Evolutionary conservation across 176 grass and related monocot genomes (phyloP).

Genomic region (sorghum (Sorghum bicolor)): DNA sequence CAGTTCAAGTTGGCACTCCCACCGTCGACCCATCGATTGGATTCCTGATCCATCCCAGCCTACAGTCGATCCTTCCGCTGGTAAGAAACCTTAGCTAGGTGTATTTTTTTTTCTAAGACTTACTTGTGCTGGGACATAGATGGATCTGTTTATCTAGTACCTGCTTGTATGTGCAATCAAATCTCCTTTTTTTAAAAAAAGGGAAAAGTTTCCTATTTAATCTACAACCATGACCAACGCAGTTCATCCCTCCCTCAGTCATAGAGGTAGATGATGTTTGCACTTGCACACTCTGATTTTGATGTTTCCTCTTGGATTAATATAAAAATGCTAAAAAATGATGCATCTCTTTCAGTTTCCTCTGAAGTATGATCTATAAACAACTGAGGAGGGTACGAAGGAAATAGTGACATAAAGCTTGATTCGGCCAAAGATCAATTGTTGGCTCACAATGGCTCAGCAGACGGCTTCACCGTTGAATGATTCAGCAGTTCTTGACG

Average conservation of each 20-base stretch:
- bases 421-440: background rate
- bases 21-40: background rate
- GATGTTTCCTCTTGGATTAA: background rate
- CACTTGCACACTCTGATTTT: background rate
- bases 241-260: too few relatives aligned
- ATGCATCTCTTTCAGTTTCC: background rate
- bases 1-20: background rate
- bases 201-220: too few relatives aligned
- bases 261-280: too few relatives aligned
- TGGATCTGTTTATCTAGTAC: too few relatives aligned
- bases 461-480: constrained; percentile 8
- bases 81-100: background rate
- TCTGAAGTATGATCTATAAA: constrained; percentile 4
- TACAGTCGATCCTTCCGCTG: background rate
- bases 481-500: constrained; percentile 53
- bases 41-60: background rate
- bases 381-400: background rate
- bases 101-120: background rate
- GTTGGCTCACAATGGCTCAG: constrained; percentile 43
- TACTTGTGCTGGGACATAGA: background rate
- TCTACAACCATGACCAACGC: too few relatives aligned
- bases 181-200: too few relatives aligned
- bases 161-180: too few relatives aligned
- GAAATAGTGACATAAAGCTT: constrained; percentile 12
- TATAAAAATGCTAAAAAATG: background rate